Base-by-base conservation (phyloP, 345 rosid species). In the Aquilaria malaccensis region DNA sequence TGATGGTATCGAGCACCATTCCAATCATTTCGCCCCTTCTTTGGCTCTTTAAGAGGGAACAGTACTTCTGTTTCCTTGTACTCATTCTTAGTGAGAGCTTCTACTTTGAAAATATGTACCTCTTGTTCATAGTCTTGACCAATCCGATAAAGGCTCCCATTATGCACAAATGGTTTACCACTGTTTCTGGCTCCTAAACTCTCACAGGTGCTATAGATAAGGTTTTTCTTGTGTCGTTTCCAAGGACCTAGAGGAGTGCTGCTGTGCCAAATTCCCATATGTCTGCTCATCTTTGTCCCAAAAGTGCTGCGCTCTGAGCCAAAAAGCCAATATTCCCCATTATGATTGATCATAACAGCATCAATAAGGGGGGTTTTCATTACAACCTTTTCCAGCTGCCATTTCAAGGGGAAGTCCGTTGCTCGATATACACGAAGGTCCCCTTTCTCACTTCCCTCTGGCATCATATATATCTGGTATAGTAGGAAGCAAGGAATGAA, bases 61-160 rank as follows among this genome's bases (percentile, higher is more conserved):
- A 87, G 80, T 9, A 85, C 89, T 80, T 88, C 83, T 15, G 75
- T 74, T 79, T 91, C 97, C 67, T 61, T 84, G 62, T 73, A 91
- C 41, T 81, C 85, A 60, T 79, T 73, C 63, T 73, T 71, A n/a
- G 87, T 81, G 47, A 91, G 85, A 62, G 58, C 61, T 61, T 84
- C 85, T 29, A 91, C 74, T 72, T 79, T 84, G 68, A 87, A 91
- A 12, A 76, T 30, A 3, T 80, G 87, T 54, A 83, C 61, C 43
- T 73, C 70, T 47, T 78, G 79, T 45, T 93, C 97, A 57, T 90
- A 85, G 58, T 91, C 96, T 76, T 91, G 97, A 76, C 97, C 97
- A 59, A 81, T 61, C 13, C 97, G 97, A 68, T 85, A 85, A 37
- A 91, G 87, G 53, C 70, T 70, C 11, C 93, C 96, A 41, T 81